Conservation (phyloP, 352 stramenopile genomes). For the Phytophthora chlamydospora region DNA sequence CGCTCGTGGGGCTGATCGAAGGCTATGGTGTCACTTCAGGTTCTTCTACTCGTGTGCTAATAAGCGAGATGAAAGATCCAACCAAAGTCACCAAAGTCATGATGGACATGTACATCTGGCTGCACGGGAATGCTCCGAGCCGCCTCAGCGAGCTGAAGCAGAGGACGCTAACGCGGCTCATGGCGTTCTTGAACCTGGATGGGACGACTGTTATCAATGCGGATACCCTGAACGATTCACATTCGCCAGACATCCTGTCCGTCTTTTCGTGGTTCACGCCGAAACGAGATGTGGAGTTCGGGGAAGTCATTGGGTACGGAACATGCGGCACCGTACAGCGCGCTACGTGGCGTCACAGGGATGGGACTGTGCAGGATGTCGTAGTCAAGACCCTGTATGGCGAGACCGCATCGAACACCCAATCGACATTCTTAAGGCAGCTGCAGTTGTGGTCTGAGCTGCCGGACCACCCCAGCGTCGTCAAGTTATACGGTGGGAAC, state of each 20-base stretch:
- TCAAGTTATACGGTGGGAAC: constrained; percentile 36
- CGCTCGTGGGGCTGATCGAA: not conserved
- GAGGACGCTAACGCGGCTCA: constrained; percentile 8
- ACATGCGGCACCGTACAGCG: not conserved
- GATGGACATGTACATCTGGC: constrained; percentile 11
- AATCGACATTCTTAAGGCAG: constrained; percentile 23
- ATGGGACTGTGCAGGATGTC: constrained; percentile 28
- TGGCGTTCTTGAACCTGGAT: not conserved
- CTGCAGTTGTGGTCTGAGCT: constrained; percentile 38
- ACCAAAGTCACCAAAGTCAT: constrained; percentile 5
- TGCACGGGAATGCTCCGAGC: not conserved
- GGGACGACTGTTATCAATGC: constrained; percentile 2
- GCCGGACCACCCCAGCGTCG: constrained; percentile 28
- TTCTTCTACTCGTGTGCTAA: not conserved
- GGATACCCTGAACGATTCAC: not conserved
- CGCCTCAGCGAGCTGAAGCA: constrained; percentile 5
- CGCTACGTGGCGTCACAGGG: not conserved
- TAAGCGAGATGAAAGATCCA: constrained; percentile 5
- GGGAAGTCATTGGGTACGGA: not conserved
- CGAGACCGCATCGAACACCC: not conserved
- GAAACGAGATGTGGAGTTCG: constrained; percentile 2
- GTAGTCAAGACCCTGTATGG: not conserved
- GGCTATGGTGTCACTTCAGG: no score
- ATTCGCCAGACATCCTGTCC: not conserved
- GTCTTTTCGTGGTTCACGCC: constrained; percentile 24